phyloP scores from a whole-genome alignment of 2,329 filamentous ascomycete genomes.

The Fusarium gaditjirri region DNA sequence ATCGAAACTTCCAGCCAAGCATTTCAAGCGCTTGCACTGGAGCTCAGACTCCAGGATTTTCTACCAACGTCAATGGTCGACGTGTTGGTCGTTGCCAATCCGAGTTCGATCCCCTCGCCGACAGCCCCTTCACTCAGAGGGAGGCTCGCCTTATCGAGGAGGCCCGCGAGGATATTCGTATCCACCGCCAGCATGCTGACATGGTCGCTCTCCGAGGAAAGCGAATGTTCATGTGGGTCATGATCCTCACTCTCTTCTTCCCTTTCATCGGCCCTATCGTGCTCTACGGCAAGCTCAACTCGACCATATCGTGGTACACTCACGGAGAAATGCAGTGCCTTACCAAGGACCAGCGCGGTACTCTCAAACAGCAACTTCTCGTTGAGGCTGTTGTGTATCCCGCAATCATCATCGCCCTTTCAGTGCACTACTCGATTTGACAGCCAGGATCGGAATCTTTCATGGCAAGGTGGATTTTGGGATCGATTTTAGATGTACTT shows the following conservation, averaged over 20 bases:
- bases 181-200: slow-evolving; percentile 43
- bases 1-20: slow-evolving; percentile 15
- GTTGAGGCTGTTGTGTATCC: slow-evolving; percentile 49
- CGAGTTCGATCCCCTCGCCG: slow-evolving; percentile 11
- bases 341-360: slow-evolving; percentile 46
- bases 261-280: slow-evolving; percentile 60
- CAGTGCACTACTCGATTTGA: slow-evolving; percentile 46
- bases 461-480: slow-evolving; percentile 2
- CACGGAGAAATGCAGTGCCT: slow-evolving; percentile 56
- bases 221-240: slow-evolving; percentile 53
- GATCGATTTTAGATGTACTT: neutral
- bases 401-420: slow-evolving; percentile 46
- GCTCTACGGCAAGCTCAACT: slow-evolving; percentile 57
- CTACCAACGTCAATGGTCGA: slow-evolving; percentile 35
- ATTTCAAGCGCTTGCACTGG: slow-evolving; percentile 6
- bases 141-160: slow-evolving; percentile 48
- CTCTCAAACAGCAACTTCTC: slow-evolving; percentile 52
- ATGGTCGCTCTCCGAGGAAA: slow-evolving; percentile 47
- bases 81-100: slow-evolving; percentile 12
- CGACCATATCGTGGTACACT: slow-evolving; percentile 60
- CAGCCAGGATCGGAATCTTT: neutral
- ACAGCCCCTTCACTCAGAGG: slow-evolving; percentile 44
- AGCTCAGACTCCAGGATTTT: slow-evolving; percentile 41
- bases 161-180: slow-evolving; percentile 46
- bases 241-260: slow-evolving; percentile 53